Evolutionary conservation across 495 filamentous ascomycete genomes (phyloP), one percentile per base, ranked within the genome.

Genomic region (Recurvomyces mirabilis): DNA sequence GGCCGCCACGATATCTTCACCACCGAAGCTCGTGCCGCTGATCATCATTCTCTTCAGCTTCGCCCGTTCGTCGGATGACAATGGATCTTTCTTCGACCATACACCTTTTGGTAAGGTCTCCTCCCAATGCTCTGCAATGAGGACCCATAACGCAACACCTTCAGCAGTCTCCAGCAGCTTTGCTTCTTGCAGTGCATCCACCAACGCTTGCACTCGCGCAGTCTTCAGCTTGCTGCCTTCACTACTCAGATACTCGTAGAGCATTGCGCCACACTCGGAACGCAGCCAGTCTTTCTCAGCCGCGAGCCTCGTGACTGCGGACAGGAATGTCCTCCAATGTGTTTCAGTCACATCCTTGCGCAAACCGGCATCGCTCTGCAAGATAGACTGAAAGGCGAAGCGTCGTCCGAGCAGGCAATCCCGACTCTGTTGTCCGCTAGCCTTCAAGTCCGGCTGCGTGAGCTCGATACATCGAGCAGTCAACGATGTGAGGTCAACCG

Each of bases 111-210:
- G 84, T 13, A 84, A 68, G 35, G 78, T 70, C 5, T 71, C 62
- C 0, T 84, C 76, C 53, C 82, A 86, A 32, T 67, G 60, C 43
- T 76, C 71, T 47, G 70, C 65, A 10, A 80, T 71, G 7, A 68
- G 70, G 38, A 95, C 66, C 89, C 89, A 98, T 43, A 94, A 74
- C 3, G 84, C 84, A 32, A 94, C 73, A 14, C 89, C 89, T 57
- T 96, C 89, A 0, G 84, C 79, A 4, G 84, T 87, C 53, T 79
- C 76, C 15, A 73, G 74, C 31, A 91, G 60, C 0, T 82, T 79
- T 32, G 72, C 68, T 26, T 77, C 69, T 18, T 66, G 64, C 7
- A 94, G 51, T 12, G 65, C 70, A 38, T 78, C 65, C 43, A 94
- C 65, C 0, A 82, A 74, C 18, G 64, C 61, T 47, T 80, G 71